Evolutionary conservation across 2,329 filamentous ascomycete species (phyloP), one percentile per base, ranked within the genome.

Genomic region (Aspergillus transmontanensis): DNA sequence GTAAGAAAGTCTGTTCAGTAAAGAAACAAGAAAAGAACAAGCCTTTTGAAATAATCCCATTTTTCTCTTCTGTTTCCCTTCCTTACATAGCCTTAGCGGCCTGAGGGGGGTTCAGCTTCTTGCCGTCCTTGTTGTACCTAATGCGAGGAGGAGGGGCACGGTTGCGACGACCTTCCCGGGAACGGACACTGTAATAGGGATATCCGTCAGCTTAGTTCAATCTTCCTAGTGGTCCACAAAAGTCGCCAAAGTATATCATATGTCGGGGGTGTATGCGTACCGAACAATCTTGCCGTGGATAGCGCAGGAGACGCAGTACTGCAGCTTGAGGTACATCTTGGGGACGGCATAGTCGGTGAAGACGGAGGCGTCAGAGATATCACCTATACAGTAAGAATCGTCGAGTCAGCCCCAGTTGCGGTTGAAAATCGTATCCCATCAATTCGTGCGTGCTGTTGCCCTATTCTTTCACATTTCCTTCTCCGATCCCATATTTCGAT

Each of bases 321-420:
- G 95, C 83, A 99, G 91, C 91, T 99, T 99, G 86, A 99, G 88
- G 92, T 99, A 99, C 96, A 99, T 99, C 92, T 99, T 99, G 86
- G 95, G 95, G 80, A 99, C 94, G 76, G 93, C 94, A 89, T 99
- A 99, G 87, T 99, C 95, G 79, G 91, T 84, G 86, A 98, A 99
- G 85, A 99, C 95, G 80, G 95, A 98, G 80, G 96, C 95, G 83
- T 99, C 95, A 74, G 94, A 97, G 87, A 99, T 99, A 93, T 99
- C 95, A 93, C 95, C 95, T 98, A 79, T 63, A 69, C 45, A 66
- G 58, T 56, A 55, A 53, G 61, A 63, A 56, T 51, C 14, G 53
- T 53, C 51, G 48, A 46, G 63, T 69, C 59, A 68, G 69, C 48
- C 48, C 59, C 50, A 43, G 48, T 63, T 61, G 51, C 64, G 57